Evolutionary conservation across 495 filamentous ascomycete species (phyloP), one percentile per base, ranked within the genome.

Genomic region (Podospora appendiculata): DNA sequence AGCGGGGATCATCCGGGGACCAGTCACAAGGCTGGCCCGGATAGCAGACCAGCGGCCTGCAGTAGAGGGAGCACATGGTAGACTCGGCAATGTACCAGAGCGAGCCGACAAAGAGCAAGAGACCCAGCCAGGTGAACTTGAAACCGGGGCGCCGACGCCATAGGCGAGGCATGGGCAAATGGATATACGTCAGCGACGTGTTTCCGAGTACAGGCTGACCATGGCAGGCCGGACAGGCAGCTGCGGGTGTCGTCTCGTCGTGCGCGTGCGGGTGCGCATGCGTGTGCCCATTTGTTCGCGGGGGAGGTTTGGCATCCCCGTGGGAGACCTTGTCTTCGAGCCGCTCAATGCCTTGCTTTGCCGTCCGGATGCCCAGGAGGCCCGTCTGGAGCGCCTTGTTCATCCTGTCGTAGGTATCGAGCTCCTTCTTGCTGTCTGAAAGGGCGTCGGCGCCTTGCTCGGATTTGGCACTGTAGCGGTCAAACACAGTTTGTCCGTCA

Each of bases 301-400:
- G 12, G 14, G n/a, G 16, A 11, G 53, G 54, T 16, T 64, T 63
- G 6, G 59, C 54, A n/a, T 77, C 67, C 2, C 62, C 53, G 33
- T 73, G 67, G 32, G 70, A 72, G 33, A 88, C 69, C 49, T 80
- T 74, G 34, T 78, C 69, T 67, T 87, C 84, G n/a, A 89, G 69
- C 13, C 78, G 72, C 55, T 81, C 75, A 35, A 90, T 80, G 2
- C 84, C 85, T 46, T 78, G 74, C 53, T 82, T 84, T 17, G 87
- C 79, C 18, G 83, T 80, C 2, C 77, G 76, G 53, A 90, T 87
- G 51, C 81, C 81, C 3, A 78, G 70, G 34, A 76, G 71, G 17
- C 86, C 75, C 3, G 78, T 82, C 45, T 75, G 68, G 10, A 87
- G 64, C 6, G 80, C 78, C 53, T 77, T 72, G 49, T 76, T 78